Conservation (phyloP, 1,284 basidiomycete genomes). For the Termitomyces sp. region DNA sequence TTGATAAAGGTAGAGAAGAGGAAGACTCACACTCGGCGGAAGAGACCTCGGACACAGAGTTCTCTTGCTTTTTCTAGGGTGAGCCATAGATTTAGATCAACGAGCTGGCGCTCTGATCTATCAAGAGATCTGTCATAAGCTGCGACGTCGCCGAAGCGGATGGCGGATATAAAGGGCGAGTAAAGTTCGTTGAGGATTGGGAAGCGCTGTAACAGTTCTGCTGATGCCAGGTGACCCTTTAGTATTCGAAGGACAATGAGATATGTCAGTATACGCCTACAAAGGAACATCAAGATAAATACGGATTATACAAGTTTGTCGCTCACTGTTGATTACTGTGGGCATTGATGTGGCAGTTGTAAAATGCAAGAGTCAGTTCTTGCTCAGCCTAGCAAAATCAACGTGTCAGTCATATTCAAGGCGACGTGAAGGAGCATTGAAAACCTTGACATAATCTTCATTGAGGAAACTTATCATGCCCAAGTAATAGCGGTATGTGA, state of each 20-base stretch:
- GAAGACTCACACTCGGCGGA: constrained; percentile 75
- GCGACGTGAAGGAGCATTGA: constrained; percentile 7
- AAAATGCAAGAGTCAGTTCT: constrained; percentile 79
- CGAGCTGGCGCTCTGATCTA: constrained; percentile 60
- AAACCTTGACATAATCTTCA: constrained; percentile 82
- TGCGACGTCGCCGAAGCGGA: constrained; percentile 72
- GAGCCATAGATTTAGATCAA: constrained; percentile 81
- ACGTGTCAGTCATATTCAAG: background rate
- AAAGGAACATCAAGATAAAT: background rate
- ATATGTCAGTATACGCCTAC: constrained; percentile 83
- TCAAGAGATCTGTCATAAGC: constrained; percentile 80
- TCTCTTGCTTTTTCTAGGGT: constrained; percentile 87
- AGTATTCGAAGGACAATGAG: constrained; percentile 86
- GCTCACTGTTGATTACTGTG: constrained; percentile 78
- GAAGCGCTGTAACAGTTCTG: constrained; percentile 63
- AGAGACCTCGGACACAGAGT: constrained; percentile 78
- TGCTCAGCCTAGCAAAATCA: constrained; percentile 60
- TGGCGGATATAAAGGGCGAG: constrained; percentile 75
- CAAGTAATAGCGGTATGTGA: constrained; percentile 89
- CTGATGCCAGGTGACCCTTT: constrained; percentile 77
- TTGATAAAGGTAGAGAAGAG: background rate
- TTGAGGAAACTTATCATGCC: constrained; percentile 92
- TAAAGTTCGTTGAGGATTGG: constrained; percentile 74
- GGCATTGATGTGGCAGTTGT: constrained; percentile 68
- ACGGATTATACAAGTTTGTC: background rate